phyloP scores from a whole-genome alignment of 345 rosid genomes.

The Abelmoschus esculentus region DNA sequence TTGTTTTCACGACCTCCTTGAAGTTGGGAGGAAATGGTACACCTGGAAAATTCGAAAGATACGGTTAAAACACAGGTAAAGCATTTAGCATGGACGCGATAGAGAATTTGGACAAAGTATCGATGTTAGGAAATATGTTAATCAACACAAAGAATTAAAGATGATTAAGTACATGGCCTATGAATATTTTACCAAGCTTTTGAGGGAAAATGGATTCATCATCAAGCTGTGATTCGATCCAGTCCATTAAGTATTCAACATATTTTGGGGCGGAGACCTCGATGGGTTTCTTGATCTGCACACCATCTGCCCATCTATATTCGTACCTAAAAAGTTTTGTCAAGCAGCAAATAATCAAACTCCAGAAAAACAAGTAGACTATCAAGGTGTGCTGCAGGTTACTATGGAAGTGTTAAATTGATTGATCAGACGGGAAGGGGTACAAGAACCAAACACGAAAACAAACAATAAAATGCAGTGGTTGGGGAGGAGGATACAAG shows the following conservation, averaged over 20 bases:
- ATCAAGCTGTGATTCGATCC: conserved; percentile 96
- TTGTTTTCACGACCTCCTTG: conserved; percentile 93
- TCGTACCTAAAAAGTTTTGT: conserved; percentile 57
- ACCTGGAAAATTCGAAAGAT: conserved; percentile 39
- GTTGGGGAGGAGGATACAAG: too few species aligned
- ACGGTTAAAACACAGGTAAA: background rate
- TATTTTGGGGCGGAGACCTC: conserved; percentile 99
- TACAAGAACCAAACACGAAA: too few species aligned
- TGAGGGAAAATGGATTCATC: conserved; percentile 96
- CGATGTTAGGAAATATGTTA: too few species aligned
- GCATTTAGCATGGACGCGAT: background rate
- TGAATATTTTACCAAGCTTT: conserved; percentile 64
- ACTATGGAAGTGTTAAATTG: too few species aligned
- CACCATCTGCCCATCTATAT: conserved; percentile 99
- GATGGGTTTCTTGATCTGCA: conserved; percentile 93
- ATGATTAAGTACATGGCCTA: background rate
- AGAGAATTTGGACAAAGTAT: too few species aligned
- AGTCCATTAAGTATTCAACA: conserved; percentile 96
- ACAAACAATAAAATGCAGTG: too few species aligned
- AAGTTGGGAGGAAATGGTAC: conserved; percentile 92
- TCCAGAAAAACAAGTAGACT: background rate
- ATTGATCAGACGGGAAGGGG: too few species aligned
- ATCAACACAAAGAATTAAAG: conserved; percentile 1
- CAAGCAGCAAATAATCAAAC: conserved; percentile 11
- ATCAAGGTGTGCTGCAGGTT: too few species aligned